A percentile compares a stretch with the other conserved stretches of the same genome.
These are phyloP conservation scores for Gomphus sp. DNA, from an alignment of 1,284 basidiomycete genomes.

Conservation along the genomic window DNA sequence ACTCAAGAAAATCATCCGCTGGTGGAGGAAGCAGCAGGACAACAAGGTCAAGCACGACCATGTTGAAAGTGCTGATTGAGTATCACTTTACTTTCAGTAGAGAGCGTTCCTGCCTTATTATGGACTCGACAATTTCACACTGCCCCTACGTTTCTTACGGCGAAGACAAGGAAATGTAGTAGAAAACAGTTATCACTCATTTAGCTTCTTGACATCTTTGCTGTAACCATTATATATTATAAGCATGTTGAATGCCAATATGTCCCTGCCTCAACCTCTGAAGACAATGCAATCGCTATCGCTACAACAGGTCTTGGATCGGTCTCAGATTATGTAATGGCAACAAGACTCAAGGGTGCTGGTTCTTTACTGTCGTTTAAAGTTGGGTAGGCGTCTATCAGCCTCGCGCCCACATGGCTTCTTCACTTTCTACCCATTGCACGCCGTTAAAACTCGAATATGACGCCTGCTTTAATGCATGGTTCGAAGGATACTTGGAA, in stretches of 20 bases:
- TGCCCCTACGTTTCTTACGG: no score
- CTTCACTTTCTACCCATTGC: constrained; percentile 71
- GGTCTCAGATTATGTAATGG: no score
- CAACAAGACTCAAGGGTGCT: no score
- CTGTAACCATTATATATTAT: no score
- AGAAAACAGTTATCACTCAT: no score
- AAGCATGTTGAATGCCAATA: no score
- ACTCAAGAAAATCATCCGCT: not conserved
- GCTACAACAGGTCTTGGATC: no score
- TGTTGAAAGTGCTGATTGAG: not conserved
- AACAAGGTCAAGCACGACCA: not conserved
- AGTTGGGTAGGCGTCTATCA: not conserved
- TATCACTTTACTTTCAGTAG: not conserved
- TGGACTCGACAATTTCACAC: not conserved
- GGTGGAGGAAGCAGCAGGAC: not conserved
- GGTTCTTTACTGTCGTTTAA: not conserved
- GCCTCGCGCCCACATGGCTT: constrained; percentile 40
- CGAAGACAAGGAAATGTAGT: no score
- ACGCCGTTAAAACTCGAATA: constrained; percentile 86
- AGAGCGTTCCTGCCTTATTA: not conserved
- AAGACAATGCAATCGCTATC: no score
- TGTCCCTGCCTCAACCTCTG: no score
- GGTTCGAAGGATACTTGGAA: constrained; percentile 93
- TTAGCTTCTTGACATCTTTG: no score
- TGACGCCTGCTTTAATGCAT: constrained; percentile 91